Conservation (phyloP, 371 early-diverging fungal genomes). For the Actinomortierella wolfii region DNA sequence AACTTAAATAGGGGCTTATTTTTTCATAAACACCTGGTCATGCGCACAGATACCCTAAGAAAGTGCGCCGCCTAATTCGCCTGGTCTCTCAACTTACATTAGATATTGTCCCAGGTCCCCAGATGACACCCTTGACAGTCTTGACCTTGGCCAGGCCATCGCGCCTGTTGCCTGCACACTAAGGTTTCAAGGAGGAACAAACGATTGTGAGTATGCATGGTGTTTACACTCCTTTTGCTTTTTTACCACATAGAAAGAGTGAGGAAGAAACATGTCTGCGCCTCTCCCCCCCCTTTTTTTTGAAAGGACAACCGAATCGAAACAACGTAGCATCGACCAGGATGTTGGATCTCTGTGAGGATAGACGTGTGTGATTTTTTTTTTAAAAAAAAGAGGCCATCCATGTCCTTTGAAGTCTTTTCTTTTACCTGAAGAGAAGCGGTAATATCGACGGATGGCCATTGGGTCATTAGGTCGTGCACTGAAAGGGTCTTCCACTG, state of each 20-base stretch:
- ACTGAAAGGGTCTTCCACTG: slow-evolving; percentile 24
- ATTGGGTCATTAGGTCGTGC: slow-evolving; percentile 33
- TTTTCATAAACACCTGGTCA: too few relatives aligned
- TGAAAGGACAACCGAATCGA: neutral
- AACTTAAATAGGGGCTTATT: too few relatives aligned
- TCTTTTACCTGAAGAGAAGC: slow-evolving; percentile 33
- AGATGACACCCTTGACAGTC: slow-evolving; percentile 78
- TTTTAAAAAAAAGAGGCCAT: neutral
- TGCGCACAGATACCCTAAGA: too few relatives aligned
- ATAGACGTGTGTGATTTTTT: too few relatives aligned
- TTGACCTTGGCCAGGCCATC: slow-evolving; percentile 80
- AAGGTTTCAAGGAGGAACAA: slow-evolving; percentile 5
- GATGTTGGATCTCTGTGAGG: too few relatives aligned
- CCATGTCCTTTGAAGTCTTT: too few relatives aligned
- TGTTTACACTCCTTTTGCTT: too few relatives aligned
- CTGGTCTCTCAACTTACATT: slow-evolving; percentile 52
- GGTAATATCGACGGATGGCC: slow-evolving; percentile 34
- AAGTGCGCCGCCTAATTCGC: too few relatives aligned
- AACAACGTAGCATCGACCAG: too few relatives aligned
- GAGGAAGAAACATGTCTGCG: too few relatives aligned
- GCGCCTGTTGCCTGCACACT: slow-evolving; percentile 86
- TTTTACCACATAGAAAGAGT: neutral
- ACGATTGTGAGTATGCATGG: too few relatives aligned
- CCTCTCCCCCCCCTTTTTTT: too few relatives aligned
- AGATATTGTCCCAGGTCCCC: slow-evolving; percentile 82